Conservation (phyloP, 1,139 yeast species). For the Groenewaldozyma sp. region DNA sequence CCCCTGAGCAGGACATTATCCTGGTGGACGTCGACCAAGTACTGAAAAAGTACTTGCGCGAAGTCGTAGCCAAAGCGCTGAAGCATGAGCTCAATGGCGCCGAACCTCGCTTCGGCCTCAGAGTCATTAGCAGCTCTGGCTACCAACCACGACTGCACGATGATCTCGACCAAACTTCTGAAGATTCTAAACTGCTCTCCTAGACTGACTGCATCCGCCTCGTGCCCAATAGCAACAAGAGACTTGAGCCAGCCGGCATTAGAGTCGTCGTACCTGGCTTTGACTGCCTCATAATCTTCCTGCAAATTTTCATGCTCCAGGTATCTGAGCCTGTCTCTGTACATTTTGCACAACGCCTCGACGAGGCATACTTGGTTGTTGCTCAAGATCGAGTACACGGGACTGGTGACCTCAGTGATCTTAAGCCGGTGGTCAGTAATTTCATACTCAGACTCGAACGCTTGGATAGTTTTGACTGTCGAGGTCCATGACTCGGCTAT, state of each 20-base stretch:
- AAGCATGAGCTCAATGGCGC: conserved; percentile 43
- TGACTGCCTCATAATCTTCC: conserved; percentile 6
- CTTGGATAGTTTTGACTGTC: conserved; percentile 18
- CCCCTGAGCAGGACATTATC: conserved; percentile 46
- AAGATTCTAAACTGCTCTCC: conserved; percentile 63
- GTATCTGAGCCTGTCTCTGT: conserved; percentile 24
- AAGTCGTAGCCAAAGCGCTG: conserved; percentile 57
- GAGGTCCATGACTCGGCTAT: conserved; percentile 28
- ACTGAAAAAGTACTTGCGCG: conserved; percentile 56
- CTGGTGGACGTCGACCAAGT: conserved; percentile 47
- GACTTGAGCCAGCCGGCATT: conserved; percentile 46
- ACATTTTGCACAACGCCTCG: conserved; percentile 24
- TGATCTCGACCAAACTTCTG: conserved; percentile 53
- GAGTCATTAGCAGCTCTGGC: conserved; percentile 17
- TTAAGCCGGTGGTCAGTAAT: conserved; percentile 13
- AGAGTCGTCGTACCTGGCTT: conserved; percentile 20
- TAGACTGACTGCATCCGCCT: conserved; percentile 48
- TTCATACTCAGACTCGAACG: conserved; percentile 20
- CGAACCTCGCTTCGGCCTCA: conserved; percentile 24
- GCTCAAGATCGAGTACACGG: conserved; percentile 10
- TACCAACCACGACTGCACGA: conserved; percentile 42
- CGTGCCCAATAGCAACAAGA: conserved; percentile 40
- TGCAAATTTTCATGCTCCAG: conserved; percentile 7
- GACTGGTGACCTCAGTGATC: conserved; percentile 11
- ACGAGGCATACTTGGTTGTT: conserved; percentile 24